phyloP scores from a whole-genome alignment of 768 basidiomycete genomes.

The Suillus alpinus region DNA sequence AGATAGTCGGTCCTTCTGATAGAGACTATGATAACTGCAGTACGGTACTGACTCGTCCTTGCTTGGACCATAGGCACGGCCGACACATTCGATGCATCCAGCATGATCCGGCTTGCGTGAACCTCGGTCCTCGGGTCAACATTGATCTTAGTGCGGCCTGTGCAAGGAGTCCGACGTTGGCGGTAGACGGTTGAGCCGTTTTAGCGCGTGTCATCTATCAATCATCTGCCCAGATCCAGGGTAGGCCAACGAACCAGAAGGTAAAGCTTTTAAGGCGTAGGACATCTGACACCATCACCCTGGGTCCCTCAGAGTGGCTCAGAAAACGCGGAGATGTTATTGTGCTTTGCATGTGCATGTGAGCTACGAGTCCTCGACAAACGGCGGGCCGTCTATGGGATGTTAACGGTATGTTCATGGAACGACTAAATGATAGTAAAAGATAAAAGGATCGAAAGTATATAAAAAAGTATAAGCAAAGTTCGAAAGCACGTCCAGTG shows the following conservation, averaged over 20 bases:
- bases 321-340: neutral
- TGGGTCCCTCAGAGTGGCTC: neutral
- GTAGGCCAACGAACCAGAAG: neutral
- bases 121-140: neutral
- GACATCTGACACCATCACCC: neutral
- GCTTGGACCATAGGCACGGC: neutral
- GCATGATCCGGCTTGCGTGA: neutral
- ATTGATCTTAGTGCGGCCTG: no score
- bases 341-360: constrained; percentile 14
- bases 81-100: neutral
- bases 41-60: neutral
- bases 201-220: neutral
- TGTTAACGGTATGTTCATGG: constrained; percentile 7
- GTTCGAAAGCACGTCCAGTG: constrained; percentile 12
- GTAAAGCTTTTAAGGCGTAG: neutral
- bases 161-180: no score
- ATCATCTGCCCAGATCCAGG: neutral
- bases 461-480: constrained; percentile 3
- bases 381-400: constrained; percentile 1
- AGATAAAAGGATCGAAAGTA: constrained; percentile 9
- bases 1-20: no score
- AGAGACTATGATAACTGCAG: neutral
- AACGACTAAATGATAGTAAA: constrained; percentile 28
- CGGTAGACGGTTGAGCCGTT: neutral
- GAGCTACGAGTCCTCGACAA: constrained; percentile 5